Evolutionary conservation across 352 stramenopile species (phyloP), one percentile per base, ranked within the genome.

Genomic region (Phytophthora pinifolia): DNA sequence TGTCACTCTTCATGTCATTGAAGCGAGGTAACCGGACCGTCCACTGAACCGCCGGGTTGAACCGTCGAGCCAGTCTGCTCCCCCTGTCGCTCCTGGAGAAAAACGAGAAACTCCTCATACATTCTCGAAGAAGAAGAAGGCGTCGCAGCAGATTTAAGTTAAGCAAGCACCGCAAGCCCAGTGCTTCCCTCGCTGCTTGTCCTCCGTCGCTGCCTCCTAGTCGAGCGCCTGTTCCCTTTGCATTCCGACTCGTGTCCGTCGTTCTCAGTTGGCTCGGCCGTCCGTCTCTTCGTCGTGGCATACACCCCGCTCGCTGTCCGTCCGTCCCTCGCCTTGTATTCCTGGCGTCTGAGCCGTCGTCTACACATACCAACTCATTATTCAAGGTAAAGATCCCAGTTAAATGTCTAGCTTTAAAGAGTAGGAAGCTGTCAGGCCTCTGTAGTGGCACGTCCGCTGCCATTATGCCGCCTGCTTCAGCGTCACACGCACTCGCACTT

Each of bases 331-430:
- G 22, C 17, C 32, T 42, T 42, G 35, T 42, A 8, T 34, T n/a
- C 22, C 12, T 29, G 20, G 38, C 42, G 52, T 41, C 44, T 60
- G 41, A 37, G 35, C 29, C 22, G 39, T 39, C 47, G 43, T 47
- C 22, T 44, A 15, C 45, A 39, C 52, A 57, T 44, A 29, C 10
- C 46, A 65, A 51, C 50, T 49, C 17, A 55, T 47, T 65, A 27
- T 33, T 64, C 46, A 68, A 72, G 63, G 63, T 72, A 72, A 68
- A 44, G 31, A 65, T 68, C 20, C 9, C 17, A 55, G 22, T 53
- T 3, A 41, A 41, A 29, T 29, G 25, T 29, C 25, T 29, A 15
- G 49, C 33, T 34, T 38, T 39, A 44, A 15, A 30, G 12, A 60
- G 18, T 57, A 63, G 42, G 51, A 5, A 29, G 25, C 25, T 8